These are phyloP conservation scores for Clonostachys rhizophaga DNA, from an alignment of 2,329 filamentous ascomycete genomes.

Conservation along the genomic window DNA sequence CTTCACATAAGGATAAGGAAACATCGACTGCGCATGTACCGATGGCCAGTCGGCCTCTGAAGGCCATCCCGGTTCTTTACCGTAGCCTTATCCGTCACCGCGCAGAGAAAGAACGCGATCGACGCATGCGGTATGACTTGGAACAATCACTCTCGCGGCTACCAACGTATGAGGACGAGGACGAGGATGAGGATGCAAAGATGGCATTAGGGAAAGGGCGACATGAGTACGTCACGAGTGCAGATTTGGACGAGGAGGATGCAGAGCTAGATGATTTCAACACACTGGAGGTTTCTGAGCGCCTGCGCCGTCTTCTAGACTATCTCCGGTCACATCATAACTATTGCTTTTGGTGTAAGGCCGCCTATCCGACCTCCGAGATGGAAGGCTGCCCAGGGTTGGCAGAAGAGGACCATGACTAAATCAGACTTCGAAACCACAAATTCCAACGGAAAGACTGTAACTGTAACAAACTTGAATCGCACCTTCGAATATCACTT, in stretches of 20 bases:
- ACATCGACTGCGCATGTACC: constrained; percentile 2
- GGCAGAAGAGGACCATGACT: constrained; percentile 77
- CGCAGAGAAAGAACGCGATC: constrained; percentile 65
- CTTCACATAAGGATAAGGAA: constrained; percentile 4
- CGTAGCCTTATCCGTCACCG: constrained; percentile 68
- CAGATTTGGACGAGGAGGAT: constrained; percentile 73
- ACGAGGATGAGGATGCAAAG: constrained; percentile 70
- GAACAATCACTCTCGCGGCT: constrained; percentile 59
- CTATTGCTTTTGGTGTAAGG: constrained; percentile 98
- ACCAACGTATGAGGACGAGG: constrained; percentile 64
- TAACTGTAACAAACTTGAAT: background rate
- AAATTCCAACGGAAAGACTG: background rate
- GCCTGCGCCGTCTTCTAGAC: constrained; percentile 59
- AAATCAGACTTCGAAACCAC: constrained; percentile 1
- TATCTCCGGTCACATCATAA: constrained; percentile 66
- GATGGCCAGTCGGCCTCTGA: constrained; percentile 47
- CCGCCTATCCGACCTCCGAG: constrained; percentile 62
- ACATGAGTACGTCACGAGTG: constrained; percentile 53
- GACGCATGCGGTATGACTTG: constrained; percentile 59
- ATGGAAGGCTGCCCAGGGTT: constrained; percentile 89
- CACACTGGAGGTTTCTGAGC: constrained; percentile 60
- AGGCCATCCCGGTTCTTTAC: constrained; percentile 73
- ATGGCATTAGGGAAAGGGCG: constrained; percentile 58
- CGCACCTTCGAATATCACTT: background rate
- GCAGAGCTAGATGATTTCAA: constrained; percentile 82